Percentiles rank a stretch among this genome's conserved stretches.
phyloP scores from a whole-genome alignment of 2,329 filamentous ascomycete genomes.

The Claviceps sp. region DNA sequence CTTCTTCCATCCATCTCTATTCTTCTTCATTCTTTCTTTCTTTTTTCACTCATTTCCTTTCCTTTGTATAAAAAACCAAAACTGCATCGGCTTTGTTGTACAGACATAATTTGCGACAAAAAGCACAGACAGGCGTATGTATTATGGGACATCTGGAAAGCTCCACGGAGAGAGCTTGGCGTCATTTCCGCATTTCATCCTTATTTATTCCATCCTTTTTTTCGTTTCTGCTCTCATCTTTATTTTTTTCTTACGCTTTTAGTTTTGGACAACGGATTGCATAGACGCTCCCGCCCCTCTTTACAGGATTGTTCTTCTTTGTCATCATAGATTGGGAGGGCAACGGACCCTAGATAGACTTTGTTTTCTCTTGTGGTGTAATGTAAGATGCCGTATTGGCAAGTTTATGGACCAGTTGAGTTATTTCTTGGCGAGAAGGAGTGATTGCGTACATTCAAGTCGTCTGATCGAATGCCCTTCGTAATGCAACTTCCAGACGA shows the following conservation, averaged over 20 bases:
- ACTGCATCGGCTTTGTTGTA: not conserved
- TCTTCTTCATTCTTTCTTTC: not conserved
- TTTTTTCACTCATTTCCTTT: not conserved
- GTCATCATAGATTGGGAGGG: not conserved
- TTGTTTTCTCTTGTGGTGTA: not conserved
- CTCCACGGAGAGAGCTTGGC: not conserved
- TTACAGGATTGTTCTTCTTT: not conserved
- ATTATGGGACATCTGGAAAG: not conserved
- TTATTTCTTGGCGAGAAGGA: too few relatives aligned
- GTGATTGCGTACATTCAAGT: too few relatives aligned
- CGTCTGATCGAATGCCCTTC: too few relatives aligned
- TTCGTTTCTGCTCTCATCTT: not conserved
- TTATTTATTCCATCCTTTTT: not conserved
- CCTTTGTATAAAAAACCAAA: not conserved
- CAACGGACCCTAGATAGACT: not conserved
- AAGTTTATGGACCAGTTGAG: too few relatives aligned
- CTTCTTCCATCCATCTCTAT: too few relatives aligned
- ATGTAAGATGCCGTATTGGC: too few relatives aligned
- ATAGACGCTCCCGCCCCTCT: not conserved
- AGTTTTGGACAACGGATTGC: not conserved
- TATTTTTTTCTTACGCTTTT: not conserved
- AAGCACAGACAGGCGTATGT: conserved; percentile 1
- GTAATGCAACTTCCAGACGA: too few relatives aligned
- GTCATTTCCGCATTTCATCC: not conserved
- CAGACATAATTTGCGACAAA: not conserved